Conservation (phyloP, 345 rosid species). For the Citrus mangshanensis region DNA sequence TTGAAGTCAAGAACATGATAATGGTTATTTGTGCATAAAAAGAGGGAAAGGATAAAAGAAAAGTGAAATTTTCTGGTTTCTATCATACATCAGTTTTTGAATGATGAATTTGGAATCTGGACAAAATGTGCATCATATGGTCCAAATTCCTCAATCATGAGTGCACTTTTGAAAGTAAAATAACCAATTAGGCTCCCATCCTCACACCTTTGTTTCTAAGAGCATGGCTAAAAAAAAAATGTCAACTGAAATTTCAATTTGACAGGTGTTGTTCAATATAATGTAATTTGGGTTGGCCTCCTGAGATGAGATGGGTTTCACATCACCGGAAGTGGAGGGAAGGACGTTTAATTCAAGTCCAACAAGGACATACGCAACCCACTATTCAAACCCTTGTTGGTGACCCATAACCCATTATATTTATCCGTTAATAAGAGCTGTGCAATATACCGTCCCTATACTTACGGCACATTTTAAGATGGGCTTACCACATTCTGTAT, state of each 20-base stretch:
- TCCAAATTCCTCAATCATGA: slow-evolving; percentile 8
- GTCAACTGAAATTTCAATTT: neutral
- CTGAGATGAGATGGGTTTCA: neutral
- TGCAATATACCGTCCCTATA: too few relatives aligned
- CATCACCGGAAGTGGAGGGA: neutral
- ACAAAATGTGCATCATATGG: neutral
- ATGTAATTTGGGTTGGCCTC: neutral
- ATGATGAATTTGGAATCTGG: neutral
- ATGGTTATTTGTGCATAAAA: slow-evolving; percentile 9
- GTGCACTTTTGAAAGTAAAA: neutral
- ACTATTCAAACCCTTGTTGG: neutral
- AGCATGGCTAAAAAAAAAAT: neutral
- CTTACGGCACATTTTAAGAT: too few relatives aligned
- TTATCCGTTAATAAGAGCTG: too few relatives aligned
- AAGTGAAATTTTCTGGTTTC: neutral
- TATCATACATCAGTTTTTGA: neutral
- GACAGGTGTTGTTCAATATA: neutral
- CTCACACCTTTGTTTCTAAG: neutral
- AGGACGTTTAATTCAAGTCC: neutral
- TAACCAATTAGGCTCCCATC: neutral
- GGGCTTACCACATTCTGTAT: too few relatives aligned
- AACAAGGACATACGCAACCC: neutral
- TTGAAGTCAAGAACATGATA: slow-evolving; percentile 9
- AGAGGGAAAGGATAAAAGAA: slow-evolving; percentile 6
- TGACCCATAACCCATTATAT: neutral